Conservation (phyloP, 768 basidiomycete species). For the Strobilomyces dryophilus region DNA sequence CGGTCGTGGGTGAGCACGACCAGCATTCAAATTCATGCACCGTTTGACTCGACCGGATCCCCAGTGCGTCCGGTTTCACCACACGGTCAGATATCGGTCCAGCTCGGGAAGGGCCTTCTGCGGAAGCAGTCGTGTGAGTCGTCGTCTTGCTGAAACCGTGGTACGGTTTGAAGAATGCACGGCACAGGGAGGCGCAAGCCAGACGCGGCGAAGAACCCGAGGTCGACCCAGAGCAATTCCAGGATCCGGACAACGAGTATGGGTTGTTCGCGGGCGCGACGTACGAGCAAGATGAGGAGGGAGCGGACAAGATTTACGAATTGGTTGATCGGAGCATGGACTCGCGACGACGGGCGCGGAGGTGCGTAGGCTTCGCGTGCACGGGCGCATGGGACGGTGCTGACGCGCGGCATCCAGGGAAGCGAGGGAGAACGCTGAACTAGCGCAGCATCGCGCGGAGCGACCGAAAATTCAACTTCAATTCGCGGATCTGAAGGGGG, state of each 20-base stretch:
- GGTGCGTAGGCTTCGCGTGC: constrained; percentile 46
- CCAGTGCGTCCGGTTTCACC: constrained; percentile 92
- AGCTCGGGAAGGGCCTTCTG: constrained; percentile 90
- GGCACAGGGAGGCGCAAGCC: constrained; percentile 74
- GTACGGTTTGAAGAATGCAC: not conserved
- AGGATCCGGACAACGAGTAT: constrained; percentile 97
- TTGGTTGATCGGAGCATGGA: constrained; percentile 89
- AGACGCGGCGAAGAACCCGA: constrained; percentile 85
- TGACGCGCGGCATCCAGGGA: constrained; percentile 45
- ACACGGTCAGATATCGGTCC: constrained; percentile 99
- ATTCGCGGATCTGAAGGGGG: constrained; percentile 93
- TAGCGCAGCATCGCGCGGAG: constrained; percentile 75
- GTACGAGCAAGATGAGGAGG: constrained; percentile 96
- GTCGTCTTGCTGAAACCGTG: not conserved
- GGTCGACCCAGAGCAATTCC: constrained; percentile 85
- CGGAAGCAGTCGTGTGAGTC: constrained; percentile 78
- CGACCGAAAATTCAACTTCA: constrained; percentile 95
- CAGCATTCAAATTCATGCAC: constrained; percentile 36
- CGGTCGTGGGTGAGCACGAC: constrained; percentile 39
- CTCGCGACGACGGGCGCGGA: constrained; percentile 68
- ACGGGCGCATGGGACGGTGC: constrained; percentile 22
- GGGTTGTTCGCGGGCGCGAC: constrained; percentile 94
- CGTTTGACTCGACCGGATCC: constrained; percentile 3
- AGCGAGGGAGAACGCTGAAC: constrained; percentile 67
- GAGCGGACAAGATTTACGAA: constrained; percentile 95